These are phyloP conservation scores for Taxillus chinensis DNA, from an alignment of 164 flowering plant genomes.

Conservation along the genomic window DNA sequence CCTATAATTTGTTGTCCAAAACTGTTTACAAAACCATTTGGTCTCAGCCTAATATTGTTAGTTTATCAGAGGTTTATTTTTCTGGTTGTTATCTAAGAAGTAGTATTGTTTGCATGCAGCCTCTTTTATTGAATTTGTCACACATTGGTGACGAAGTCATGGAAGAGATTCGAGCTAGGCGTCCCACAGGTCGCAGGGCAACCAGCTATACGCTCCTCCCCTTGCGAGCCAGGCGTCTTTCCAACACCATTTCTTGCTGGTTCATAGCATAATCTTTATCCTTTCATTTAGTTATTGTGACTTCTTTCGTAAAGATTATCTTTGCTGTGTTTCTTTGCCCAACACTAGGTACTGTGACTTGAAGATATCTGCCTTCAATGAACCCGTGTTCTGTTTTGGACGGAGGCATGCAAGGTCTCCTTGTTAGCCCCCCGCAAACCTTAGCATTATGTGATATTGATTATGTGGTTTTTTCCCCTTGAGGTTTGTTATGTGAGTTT, in stretches of 20 bases:
- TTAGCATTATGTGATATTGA: too few relatives aligned
- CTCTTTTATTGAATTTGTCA: too few relatives aligned
- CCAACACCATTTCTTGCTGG: slow-evolving; percentile 26
- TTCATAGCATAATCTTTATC: not conserved
- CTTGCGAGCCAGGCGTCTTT: slow-evolving; percentile 10
- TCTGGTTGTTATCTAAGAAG: too few relatives aligned
- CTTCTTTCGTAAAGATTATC: not conserved
- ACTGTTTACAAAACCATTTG: too few relatives aligned
- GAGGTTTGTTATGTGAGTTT: not conserved
- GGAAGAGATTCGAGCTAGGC: slow-evolving; percentile 31
- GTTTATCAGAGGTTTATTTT: too few relatives aligned
- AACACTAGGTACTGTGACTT: slow-evolving; percentile 45
- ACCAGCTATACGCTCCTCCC: slow-evolving; percentile 17
- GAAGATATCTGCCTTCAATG: slow-evolving; percentile 32
- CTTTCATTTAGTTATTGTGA: not conserved
- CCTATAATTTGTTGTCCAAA: too few relatives aligned
- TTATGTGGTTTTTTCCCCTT: too few relatives aligned
- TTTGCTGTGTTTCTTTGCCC: too few relatives aligned
- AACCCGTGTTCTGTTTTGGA: slow-evolving; percentile 36
- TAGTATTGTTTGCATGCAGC: too few relatives aligned
- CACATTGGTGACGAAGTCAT: slow-evolving; percentile 1
- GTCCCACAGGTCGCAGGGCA: slow-evolving; percentile 18
- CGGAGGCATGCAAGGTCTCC: slow-evolving; percentile 21
- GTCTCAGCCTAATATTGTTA: too few relatives aligned
- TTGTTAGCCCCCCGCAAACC: not conserved